Percentiles rank a stretch among this genome's conserved stretches.
Conservation (phyloP, 371 early-diverging fungal genomes). For the Parasitella parasitica region DNA sequence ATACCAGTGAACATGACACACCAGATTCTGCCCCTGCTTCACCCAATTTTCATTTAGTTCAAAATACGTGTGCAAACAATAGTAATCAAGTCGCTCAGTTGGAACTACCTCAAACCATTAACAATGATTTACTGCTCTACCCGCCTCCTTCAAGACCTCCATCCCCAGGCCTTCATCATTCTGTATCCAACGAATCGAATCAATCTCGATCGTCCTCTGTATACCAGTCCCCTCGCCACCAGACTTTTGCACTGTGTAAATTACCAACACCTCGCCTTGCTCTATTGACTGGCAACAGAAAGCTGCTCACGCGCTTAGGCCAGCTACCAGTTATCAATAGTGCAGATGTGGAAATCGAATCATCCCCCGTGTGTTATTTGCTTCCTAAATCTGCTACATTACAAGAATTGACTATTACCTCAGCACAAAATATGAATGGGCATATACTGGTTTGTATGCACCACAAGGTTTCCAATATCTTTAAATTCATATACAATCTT, state of each 20-base stretch:
- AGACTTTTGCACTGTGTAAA: constrained; percentile 14
- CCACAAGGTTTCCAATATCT: constrained; percentile 43
- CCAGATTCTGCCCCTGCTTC: constrained; percentile 4
- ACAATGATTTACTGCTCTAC: background rate
- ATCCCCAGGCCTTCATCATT: constrained; percentile 2
- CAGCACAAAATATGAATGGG: constrained; percentile 33
- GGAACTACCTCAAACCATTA: background rate
- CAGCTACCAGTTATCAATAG: constrained; percentile 8
- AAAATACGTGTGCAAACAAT: background rate
- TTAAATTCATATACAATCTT: constrained; percentile 47
- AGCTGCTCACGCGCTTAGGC: constrained; percentile 19
- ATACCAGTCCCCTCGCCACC: background rate
- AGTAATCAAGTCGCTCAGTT: background rate
- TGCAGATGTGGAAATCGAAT: constrained; percentile 22
- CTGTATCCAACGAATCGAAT: constrained; percentile 12
- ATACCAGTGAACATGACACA: background rate
- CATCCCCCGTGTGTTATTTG: constrained; percentile 49
- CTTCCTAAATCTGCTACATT: constrained; percentile 37
- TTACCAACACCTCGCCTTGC: constrained; percentile 25
- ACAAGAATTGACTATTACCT: constrained; percentile 27
- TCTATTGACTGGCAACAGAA: constrained; percentile 24
- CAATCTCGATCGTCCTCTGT: background rate
- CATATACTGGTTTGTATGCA: constrained; percentile 52
- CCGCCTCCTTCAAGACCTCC: background rate
- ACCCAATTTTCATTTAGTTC: background rate